Percentiles rank a stretch among this genome's conserved stretches.
Evolutionary conservation across 1,139 yeast species (phyloP).

Genomic region (Lodderomyces beijingensis): DNA sequence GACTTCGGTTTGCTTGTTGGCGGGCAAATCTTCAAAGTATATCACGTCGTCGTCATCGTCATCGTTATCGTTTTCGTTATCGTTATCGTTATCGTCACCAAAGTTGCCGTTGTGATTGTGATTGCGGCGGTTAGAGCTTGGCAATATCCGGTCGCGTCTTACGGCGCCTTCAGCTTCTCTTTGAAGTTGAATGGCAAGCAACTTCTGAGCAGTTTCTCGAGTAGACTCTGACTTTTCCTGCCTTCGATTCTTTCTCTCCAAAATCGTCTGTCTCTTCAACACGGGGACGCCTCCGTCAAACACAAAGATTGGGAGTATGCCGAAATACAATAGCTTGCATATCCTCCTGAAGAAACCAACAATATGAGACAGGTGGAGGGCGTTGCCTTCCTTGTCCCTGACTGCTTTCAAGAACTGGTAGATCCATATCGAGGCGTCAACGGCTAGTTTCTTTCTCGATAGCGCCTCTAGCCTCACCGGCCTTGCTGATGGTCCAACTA

Average conservation of each 20-base stretch:
- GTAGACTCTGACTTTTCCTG: constrained; percentile 73
- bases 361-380: constrained; percentile 76
- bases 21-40: constrained; percentile 42
- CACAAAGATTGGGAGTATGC: constrained; percentile 88
- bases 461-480: constrained; percentile 88
- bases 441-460: constrained; percentile 73
- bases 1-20: constrained; percentile 10
- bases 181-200: constrained; percentile 78
- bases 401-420: constrained; percentile 96
- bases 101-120: constrained; percentile 10
- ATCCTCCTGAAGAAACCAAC: constrained; percentile 93
- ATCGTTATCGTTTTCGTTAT: constrained; percentile 5
- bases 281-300: constrained; percentile 97
- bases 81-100: neutral
- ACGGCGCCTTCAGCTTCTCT: constrained; percentile 34
- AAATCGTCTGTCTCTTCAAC: constrained; percentile 72
- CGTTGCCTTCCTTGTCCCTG: constrained; percentile 78
- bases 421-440: constrained; percentile 98
- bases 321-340: constrained; percentile 84
- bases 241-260: constrained; percentile 63
- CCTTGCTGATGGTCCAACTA: constrained; percentile 82
- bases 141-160: neutral
- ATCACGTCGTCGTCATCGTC: constrained; percentile 21
- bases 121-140: constrained; percentile 12
- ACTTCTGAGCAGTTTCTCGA: constrained; percentile 69